Evolutionary conservation across 2,329 filamentous ascomycete genomes (phyloP), one percentile per base, ranked within the genome.

Genomic region (Dactylellina leptospora): DNA sequence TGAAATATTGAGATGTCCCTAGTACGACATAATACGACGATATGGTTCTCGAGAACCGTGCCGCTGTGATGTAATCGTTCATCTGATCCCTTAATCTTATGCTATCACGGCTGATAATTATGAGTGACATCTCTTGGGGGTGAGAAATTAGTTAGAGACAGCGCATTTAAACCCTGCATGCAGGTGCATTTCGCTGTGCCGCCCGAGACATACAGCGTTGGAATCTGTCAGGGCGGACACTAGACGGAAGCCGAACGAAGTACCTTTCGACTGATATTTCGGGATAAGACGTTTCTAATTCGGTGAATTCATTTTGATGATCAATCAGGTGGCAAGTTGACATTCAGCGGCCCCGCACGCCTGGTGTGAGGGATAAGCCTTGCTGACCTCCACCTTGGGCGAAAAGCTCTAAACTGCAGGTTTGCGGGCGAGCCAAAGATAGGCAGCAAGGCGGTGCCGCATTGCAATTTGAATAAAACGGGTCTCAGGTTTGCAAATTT

Each of bases 101-200:
- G n/a, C n/a, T n/a, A n/a, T n/a, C n/a, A n/a, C n/a, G n/a, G n/a
- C n/a, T n/a, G n/a, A n/a, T n/a, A n/a, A n/a, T 6, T 2, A 51
- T 9, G 4, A 42, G 6, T 8, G 25, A 18, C 16, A 28, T 1
- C 16, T 13, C 25, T 44, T 48, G 48, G 51, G 58, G 51, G 61
- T 66, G 28, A 66, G 61, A 66, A 58, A 66, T 58, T 64, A 64
- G 51, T 56, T 50, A 16, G 36, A 1, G n/a, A n/a, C n/a, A n/a
- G n/a, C n/a, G n/a, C 36, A 40, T 40, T 40, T 16, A 40, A 4
- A 4, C 8, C 36, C 4, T n/a, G n/a, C n/a, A n/a, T n/a, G n/a
- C n/a, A n/a, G 36, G 18, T 40, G 11, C 36, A 4, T n/a, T 11
- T n/a, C 27, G 33, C 48, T 20, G 27, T n/a, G 18, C 28, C 51